Percentiles rank a stretch among this genome's conserved stretches.
Evolutionary conservation across 2,329 filamentous ascomycete genomes (phyloP).

Genomic region (Thyridium curvatum): DNA sequence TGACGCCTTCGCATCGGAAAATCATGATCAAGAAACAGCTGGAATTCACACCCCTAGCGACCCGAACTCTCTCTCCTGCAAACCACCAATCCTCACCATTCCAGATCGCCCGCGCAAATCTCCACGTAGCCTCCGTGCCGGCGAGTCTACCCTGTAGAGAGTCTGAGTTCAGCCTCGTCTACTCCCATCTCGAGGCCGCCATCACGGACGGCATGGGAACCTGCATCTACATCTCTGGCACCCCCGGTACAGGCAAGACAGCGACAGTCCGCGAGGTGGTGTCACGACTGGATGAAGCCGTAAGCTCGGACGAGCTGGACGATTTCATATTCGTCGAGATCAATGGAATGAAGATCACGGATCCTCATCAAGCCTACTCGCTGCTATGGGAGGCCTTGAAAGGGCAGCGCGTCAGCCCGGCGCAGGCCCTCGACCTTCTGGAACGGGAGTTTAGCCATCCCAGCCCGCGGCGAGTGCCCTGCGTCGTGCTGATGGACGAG

Average conservation of each 20-base stretch:
- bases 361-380: conserved; percentile 93
- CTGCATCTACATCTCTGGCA: conserved; percentile 99
- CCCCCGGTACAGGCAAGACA: conserved; percentile 94
- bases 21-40: conserved; percentile 79
- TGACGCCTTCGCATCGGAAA: conserved; percentile 36
- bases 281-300: conserved; percentile 78
- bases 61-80: conserved; percentile 70
- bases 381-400: conserved; percentile 94
- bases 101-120: conserved; percentile 77
- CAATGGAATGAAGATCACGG: conserved; percentile 99
- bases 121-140: conserved; percentile 93
- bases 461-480: conserved; percentile 83
- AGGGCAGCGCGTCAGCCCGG: conserved; percentile 84
- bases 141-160: conserved; percentile 85
- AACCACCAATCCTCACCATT: conserved; percentile 80
- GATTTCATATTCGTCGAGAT: conserved; percentile 99
- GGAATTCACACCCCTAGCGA: conserved; percentile 93
- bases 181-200: conserved; percentile 87
- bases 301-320: conserved; percentile 84
- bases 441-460: conserved; percentile 91
- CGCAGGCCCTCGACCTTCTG: conserved; percentile 84
- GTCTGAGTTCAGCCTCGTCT: conserved; percentile 84
- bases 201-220: conserved; percentile 90
- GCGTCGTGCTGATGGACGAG: conserved; percentile 97
- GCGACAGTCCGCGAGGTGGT: conserved; percentile 96